A percentile compares a stretch with the other conserved stretches of the same genome.
phyloP scores from a whole-genome alignment of 441 rosid genomes.

The Pelargonium fulgidum region DNA sequence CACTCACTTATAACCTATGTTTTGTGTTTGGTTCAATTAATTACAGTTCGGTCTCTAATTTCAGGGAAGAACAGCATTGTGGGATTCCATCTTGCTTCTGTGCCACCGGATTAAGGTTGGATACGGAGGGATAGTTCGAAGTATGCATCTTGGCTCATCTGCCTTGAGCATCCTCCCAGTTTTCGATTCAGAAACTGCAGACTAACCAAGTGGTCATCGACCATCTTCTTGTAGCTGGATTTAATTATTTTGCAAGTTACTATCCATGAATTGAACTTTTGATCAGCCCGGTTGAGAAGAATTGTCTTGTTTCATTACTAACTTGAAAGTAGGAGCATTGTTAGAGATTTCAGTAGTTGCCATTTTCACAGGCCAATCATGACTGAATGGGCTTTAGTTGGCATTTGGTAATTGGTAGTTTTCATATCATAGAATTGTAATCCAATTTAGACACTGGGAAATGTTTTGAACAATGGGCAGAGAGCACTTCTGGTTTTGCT shows the following conservation, averaged over 20 bases:
- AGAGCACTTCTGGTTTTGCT: no score
- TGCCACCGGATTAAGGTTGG: constrained; percentile 75
- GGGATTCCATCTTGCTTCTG: constrained; percentile 78
- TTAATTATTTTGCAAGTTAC: no score
- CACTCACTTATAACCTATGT: neutral
- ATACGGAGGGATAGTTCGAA: constrained; percentile 70
- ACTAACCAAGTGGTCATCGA: constrained; percentile 19
- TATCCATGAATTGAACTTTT: neutral
- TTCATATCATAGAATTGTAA: no score
- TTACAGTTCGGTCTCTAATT: constrained; percentile 13
- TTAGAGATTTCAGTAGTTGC: neutral
- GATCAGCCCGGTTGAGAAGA: no score
- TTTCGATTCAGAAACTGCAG: constrained; percentile 52
- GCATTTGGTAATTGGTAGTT: neutral
- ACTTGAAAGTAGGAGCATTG: neutral
- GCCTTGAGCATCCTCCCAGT: constrained; percentile 69
- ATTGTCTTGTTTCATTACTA: neutral
- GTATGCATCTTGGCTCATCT: constrained; percentile 82
- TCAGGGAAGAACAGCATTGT: constrained; percentile 83
- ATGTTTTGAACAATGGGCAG: no score
- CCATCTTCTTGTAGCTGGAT: neutral
- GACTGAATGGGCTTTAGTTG: neutral
- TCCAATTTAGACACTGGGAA: no score
- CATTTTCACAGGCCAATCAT: neutral
- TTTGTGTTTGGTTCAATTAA: neutral